These are phyloP conservation scores for Trebouxia gelatinosa DNA, from an alignment of 163 green algal genomes.

Conservation along the genomic window DNA sequence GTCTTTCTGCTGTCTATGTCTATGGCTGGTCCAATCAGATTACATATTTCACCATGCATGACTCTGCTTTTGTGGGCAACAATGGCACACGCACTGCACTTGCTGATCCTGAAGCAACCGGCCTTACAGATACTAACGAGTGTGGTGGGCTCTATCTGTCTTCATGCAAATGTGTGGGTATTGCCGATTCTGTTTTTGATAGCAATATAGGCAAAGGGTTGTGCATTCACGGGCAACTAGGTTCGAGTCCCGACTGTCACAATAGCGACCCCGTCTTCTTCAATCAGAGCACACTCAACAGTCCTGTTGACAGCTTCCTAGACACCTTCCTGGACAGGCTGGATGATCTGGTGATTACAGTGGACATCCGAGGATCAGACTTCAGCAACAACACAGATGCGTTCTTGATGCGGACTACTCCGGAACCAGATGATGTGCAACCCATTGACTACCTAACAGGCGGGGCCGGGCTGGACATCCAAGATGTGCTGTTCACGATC, in stretches of 20 bases:
- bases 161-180: constrained; percentile 5
- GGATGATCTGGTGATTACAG: not conserved
- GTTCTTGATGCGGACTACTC: not conserved
- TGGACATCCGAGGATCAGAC: constrained; percentile 5
- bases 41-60: constrained; percentile 18
- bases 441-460: constrained; percentile 15
- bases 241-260: constrained; percentile 8
- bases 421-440: not conserved
- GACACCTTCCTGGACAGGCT: not conserved
- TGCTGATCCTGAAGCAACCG: not conserved
- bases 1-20: constrained; percentile 11
- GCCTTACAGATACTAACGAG: constrained; percentile 7
- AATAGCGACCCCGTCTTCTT: constrained; percentile 18
- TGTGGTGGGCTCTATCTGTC: constrained; percentile 9
- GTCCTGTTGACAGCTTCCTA: not conserved
- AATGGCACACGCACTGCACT: not conserved
- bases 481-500: constrained; percentile 13
- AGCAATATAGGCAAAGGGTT: not conserved
- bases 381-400: constrained; percentile 13
- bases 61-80: not conserved
- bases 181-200: not conserved
- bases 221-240: constrained; percentile 2
- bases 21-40: not conserved
- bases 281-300: not conserved
- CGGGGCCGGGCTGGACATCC: not conserved